phyloP scores from a whole-genome alignment of 371 early-diverging fungal genomes.

The Rhizopus delemar region DNA sequence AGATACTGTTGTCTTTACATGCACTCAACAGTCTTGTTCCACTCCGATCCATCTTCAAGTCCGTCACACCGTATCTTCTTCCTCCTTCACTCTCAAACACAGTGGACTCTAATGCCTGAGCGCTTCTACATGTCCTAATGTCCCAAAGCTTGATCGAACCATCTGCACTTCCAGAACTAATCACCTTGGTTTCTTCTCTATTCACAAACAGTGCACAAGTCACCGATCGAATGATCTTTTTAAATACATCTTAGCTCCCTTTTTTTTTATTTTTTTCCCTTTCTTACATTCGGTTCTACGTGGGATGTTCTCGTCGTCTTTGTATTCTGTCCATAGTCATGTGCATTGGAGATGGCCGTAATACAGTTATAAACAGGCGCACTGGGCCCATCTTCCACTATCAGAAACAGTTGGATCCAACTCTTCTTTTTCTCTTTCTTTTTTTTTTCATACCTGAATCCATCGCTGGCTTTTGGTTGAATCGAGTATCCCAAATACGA shows the following conservation, averaged over 20 bases:
- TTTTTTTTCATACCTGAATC: slow-evolving; percentile 9
- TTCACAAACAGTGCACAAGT: slow-evolving; percentile 56
- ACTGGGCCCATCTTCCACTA: neutral
- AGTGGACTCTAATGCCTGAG: slow-evolving; percentile 18
- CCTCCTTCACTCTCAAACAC: slow-evolving; percentile 24
- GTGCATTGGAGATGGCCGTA: no score
- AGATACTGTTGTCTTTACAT: slow-evolving; percentile 41
- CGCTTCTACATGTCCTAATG: slow-evolving; percentile 31
- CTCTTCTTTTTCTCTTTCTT: neutral
- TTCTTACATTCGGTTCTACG: slow-evolving; percentile 16
- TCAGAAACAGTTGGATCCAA: neutral
- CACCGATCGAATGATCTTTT: slow-evolving; percentile 42
- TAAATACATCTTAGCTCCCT: neutral
- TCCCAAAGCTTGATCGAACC: slow-evolving; percentile 60
- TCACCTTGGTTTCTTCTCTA: slow-evolving; percentile 36
- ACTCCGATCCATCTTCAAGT: slow-evolving; percentile 37
- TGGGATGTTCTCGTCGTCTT: slow-evolving; percentile 13
- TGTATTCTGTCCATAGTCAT: no score
- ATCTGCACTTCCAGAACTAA: slow-evolving; percentile 62
- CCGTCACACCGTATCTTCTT: slow-evolving; percentile 32
- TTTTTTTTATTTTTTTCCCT: slow-evolving; percentile 17
- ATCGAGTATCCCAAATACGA: slow-evolving; percentile 66
- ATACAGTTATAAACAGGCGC: no score
- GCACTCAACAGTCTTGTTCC: slow-evolving; percentile 44
- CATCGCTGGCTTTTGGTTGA: slow-evolving; percentile 6